Evolutionary conservation across 2,329 filamentous ascomycete species (phyloP), one percentile per base, ranked within the genome.

Genomic region (Microsporum audouinii): DNA sequence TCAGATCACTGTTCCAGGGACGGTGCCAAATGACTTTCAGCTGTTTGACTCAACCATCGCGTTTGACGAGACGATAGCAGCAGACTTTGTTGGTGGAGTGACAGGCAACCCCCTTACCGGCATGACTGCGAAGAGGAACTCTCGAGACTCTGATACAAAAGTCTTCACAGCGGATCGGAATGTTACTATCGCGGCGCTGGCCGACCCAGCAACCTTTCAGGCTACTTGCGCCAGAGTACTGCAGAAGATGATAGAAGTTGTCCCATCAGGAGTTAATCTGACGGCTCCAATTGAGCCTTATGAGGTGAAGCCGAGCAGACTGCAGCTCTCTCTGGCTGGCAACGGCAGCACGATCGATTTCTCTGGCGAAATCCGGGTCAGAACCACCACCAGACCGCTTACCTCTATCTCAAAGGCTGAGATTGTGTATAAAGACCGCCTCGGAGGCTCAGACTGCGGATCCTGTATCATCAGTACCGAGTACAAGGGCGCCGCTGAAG

Each of bases 191-290:
- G 38, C 10, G 2, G 58, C 58, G 8, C 31, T 63, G 58, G 38
- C 58, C 6, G 55, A 62, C 36, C 58, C 53, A 12, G 58, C 53
- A 7, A 41, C 33, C 2, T 63, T 63, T 31, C 60, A 31, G 29
- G 29, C 58, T 5, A 58, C 53, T 4, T 63, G 62, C 43, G 60
- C 62, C 23, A 31, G 23, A 27, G 36, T 63, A 1, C 62, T 63
- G 6, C 60, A 63, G 34, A 62, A 62, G 38, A 63, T 63, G 62
- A 62, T 63, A 43, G 62, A 63, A 23, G 60, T 62, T 34, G 62
- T 63, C 14, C 62, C 62, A 10, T 38, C 41, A n/a, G 49, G 36
- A 2, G 60, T 62, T 10, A 62, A 31, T 5, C 58, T 63, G 10
- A 60, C 62, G 5, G 60, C 41, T 6, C 62, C 62, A 17, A 53